These are phyloP conservation scores for Elsinoe fawcettii DNA, from an alignment of 2,329 filamentous ascomycete genomes.

Conservation along the genomic window DNA sequence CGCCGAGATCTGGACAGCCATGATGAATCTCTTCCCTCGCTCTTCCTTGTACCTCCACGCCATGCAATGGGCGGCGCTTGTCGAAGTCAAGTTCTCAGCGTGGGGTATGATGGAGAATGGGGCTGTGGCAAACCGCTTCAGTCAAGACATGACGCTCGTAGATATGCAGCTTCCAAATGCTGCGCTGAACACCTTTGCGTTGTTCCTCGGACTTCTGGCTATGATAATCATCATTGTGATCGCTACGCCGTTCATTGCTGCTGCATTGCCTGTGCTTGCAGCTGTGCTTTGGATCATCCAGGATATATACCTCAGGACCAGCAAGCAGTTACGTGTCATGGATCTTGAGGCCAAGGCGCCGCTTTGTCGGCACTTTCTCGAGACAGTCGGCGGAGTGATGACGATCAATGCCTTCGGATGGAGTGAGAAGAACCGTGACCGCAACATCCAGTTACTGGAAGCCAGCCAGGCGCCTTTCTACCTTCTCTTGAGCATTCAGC, in stretches of 20 bases:
- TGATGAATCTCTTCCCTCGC: constrained; percentile 16
- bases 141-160: constrained; percentile 42
- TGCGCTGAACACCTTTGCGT: constrained; percentile 15
- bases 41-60: constrained; percentile 18
- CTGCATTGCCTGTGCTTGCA: constrained; percentile 30
- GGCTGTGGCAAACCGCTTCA: constrained; percentile 35
- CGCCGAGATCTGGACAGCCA: neutral
- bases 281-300: constrained; percentile 35
- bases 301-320: constrained; percentile 41
- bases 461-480: constrained; percentile 39
- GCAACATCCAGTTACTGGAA: constrained; percentile 34
- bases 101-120: constrained; percentile 17
- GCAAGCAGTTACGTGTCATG: constrained; percentile 43
- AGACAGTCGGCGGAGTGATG: constrained; percentile 41
- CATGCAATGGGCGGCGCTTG: constrained; percentile 16
- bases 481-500: constrained; percentile 29
- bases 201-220: constrained; percentile 2
- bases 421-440: constrained; percentile 32
- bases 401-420: constrained; percentile 48
- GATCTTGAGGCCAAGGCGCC: constrained; percentile 47
- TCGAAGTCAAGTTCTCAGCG: constrained; percentile 15
- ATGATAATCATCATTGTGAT: constrained; percentile 25
- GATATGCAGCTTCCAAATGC: constrained; percentile 33
- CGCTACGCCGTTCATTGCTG: constrained; percentile 34
- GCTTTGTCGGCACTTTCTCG: constrained; percentile 46